Conservation (phyloP, 345 rosid genomes). For the Rhizophora apiculata region DNA sequence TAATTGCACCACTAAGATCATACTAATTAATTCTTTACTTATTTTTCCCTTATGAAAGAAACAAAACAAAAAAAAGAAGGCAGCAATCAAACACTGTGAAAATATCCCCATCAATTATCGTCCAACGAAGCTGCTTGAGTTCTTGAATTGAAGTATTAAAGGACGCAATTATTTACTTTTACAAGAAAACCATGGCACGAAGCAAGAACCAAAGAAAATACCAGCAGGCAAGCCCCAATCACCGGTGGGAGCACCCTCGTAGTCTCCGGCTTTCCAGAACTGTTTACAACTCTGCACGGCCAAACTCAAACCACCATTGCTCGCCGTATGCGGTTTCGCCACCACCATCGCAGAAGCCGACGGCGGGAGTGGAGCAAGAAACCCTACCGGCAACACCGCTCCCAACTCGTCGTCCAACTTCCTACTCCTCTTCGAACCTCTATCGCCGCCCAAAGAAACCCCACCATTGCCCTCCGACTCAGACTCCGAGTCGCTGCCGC, state of each 20-base stretch:
- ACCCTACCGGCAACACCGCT: constrained; percentile 43
- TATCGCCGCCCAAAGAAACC: constrained; percentile 25
- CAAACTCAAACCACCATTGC: constrained; percentile 8
- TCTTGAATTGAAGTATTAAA: not conserved
- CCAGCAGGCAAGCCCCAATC: constrained; percentile 56
- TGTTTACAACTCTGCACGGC: constrained; percentile 42
- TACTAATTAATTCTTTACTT: no score
- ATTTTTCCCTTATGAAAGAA: no score
- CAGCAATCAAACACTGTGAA: not conserved
- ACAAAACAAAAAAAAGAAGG: not conserved
- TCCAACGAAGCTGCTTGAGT: not conserved
- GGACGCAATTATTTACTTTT: not conserved
- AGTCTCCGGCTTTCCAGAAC: constrained; percentile 97
- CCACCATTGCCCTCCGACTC: constrained; percentile 30
- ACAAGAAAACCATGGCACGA: no score
- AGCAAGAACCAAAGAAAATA: constrained; percentile 12
- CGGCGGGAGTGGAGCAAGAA: constrained; percentile 40
- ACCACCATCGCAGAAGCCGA: constrained; percentile 8
- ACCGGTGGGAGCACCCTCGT: constrained; percentile 46
- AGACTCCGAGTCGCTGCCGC: constrained; percentile 51
- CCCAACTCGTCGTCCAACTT: constrained; percentile 28
- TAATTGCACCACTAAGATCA: no score
- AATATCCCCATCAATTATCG: not conserved
- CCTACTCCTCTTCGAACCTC: constrained; percentile 21
- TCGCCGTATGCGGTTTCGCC: not conserved